phyloP scores from a whole-genome alignment of 768 basidiomycete species.

The Coprinellus aureogranulatus region DNA sequence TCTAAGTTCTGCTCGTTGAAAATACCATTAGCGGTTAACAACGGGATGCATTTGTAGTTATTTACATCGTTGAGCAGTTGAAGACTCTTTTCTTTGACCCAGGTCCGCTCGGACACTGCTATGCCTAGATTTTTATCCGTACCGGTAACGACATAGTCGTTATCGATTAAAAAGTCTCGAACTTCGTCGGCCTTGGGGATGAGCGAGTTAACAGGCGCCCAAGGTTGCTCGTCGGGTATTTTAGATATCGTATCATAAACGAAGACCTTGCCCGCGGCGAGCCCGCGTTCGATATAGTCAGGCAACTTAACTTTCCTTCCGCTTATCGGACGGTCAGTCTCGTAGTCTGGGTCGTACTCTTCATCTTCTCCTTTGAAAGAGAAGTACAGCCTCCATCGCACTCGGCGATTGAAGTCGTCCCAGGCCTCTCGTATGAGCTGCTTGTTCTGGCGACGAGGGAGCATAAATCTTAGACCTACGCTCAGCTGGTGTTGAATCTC shows the following conservation, averaged over 20 bases:
- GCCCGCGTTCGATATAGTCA: constrained; percentile 16
- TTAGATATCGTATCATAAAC: constrained; percentile 12
- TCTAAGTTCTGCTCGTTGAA: neutral
- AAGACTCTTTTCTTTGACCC: constrained; percentile 20
- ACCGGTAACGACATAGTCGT: constrained; percentile 20
- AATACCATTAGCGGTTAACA: neutral
- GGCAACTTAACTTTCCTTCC: constrained; percentile 9
- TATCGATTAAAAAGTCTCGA: constrained; percentile 13
- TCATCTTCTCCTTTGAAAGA: constrained; percentile 2
- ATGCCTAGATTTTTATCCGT: constrained; percentile 28
- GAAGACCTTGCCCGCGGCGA: constrained; percentile 12
- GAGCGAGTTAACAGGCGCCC: constrained; percentile 2
- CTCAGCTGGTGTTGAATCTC: neutral
- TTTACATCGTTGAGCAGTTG: neutral
- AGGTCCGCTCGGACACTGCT: constrained; percentile 17
- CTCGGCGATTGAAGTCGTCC: neutral
- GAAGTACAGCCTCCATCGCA: constrained; percentile 8
- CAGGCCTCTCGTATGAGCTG: neutral
- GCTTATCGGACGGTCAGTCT: neutral
- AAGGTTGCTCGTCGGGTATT: constrained; percentile 11
- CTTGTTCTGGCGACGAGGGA: constrained; percentile 5
- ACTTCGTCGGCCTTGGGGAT: constrained; percentile 9
- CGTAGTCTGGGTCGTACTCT: constrained; percentile 24
- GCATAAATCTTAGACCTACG: constrained; percentile 1
- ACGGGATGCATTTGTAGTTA: neutral